Conservation (phyloP, 192 early-diverging fungal species). For the Umbelopsis vinacea region DNA sequence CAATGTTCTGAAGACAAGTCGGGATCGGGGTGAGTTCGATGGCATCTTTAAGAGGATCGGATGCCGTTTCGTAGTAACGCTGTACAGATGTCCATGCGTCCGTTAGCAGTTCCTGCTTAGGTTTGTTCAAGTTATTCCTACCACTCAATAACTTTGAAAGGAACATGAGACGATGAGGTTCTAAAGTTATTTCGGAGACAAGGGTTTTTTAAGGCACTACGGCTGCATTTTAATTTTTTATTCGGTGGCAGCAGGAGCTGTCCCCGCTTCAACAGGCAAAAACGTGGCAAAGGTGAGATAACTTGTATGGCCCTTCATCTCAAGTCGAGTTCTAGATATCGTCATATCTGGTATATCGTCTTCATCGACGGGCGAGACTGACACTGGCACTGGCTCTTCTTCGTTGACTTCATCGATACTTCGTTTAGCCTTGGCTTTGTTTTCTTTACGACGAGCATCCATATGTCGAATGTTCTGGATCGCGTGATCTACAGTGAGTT, state of each 20-base stretch:
- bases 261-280: conserved; percentile 47
- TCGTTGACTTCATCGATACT: neutral
- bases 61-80: conserved; percentile 43
- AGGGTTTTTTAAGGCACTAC: neutral
- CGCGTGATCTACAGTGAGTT: conserved; percentile 69
- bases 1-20: conserved; percentile 34
- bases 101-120: conserved; percentile 37
- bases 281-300: conserved; percentile 93
- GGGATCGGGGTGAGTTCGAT: conserved; percentile 44
- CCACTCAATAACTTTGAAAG: conserved; percentile 41
- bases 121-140: conserved; percentile 39
- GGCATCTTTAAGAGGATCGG: conserved; percentile 42
- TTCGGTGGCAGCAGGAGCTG: conserved; percentile 16
- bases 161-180: conserved; percentile 33
- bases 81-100: conserved; percentile 41
- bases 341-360: conserved; percentile 40
- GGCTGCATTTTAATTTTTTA: conserved; percentile 9
- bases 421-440: conserved; percentile 32
- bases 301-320: conserved; percentile 88
- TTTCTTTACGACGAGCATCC: conserved; percentile 36
- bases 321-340: conserved; percentile 63
- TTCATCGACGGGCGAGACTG: conserved; percentile 22
- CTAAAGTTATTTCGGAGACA: neutral
- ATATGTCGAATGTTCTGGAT: conserved; percentile 39
- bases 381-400: conserved; percentile 28